Evolutionary conservation across 2,329 filamentous ascomycete species (phyloP), one percentile per base, ranked within the genome.

Genomic region (Ophidiomyces ophidiicola): DNA sequence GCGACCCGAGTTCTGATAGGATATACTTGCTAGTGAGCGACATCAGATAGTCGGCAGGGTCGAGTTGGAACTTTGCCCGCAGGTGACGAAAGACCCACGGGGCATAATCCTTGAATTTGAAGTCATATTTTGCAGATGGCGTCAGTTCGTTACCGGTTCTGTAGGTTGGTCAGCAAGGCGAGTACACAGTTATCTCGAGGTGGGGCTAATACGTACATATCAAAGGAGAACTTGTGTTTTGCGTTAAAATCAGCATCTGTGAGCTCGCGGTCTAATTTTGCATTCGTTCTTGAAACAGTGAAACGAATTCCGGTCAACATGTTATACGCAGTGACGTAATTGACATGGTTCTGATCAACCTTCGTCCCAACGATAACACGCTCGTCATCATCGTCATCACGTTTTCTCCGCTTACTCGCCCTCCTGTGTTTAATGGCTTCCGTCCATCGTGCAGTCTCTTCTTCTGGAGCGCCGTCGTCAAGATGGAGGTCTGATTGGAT

Each of bases 21-120:
- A 98, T 96, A 62, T 98, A 98, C 65, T 98, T 98, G 61, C 87
- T 90, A 10, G 90, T 96, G 54, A 98, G 67, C 5, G 90, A 98
- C 78, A 98, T 92, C 45, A 98, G 76, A 58, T 98, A 98, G 62
- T 98, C 90, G 50, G 88, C 90, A 15, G 90, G 90, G 57, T 98
- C 90, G 40, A 96, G 75, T 51, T 81, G 78, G 67, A 98, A 98
- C 46, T 80, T 81, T 34, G 77, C 70, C 49, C 90, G 82, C 30
- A 98, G 72, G 62, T 86, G 84, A 53, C 90, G 84, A 64, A 98
- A 98, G 43, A 98, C 90, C 87, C 88, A 96, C 42, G 90, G 90
- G n/a, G 88, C 88, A 62, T 98, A 98, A 65, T 98, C 90, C 67
- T 98, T 98, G 72, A 98, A 98, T 63, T 98, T 98, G 77, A 98